These are phyloP conservation scores for Suillus tomentosus DNA, from an alignment of 768 basidiomycete genomes.

Conservation along the genomic window DNA sequence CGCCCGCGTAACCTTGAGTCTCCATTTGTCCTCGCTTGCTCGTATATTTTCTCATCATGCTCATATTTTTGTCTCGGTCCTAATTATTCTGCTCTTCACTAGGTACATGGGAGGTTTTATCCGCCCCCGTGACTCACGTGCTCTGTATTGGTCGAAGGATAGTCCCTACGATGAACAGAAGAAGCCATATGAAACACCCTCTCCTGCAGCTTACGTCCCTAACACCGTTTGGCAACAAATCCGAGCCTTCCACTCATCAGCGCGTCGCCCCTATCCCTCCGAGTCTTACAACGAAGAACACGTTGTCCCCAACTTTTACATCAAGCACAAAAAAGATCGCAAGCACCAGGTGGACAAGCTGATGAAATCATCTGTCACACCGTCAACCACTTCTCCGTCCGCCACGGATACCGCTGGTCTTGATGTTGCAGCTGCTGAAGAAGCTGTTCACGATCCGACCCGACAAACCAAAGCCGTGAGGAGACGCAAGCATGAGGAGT, in stretches of 20 bases:
- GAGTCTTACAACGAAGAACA: constrained; percentile 27
- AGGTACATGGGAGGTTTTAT: constrained; percentile 45
- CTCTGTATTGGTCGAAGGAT: constrained; percentile 40
- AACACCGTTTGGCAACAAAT: constrained; percentile 38
- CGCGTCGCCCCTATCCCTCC: constrained; percentile 19
- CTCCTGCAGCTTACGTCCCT: constrained; percentile 40
- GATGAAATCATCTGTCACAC: constrained; percentile 3
- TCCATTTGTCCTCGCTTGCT: background rate
- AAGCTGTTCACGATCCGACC: constrained; percentile 6
- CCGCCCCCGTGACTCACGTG: constrained; percentile 35
- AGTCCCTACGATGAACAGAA: constrained; percentile 31
- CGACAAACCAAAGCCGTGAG: constrained; percentile 9
- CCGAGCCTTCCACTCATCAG: constrained; percentile 29
- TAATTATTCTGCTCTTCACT: constrained; percentile 20
- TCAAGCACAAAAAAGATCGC: constrained; percentile 29
- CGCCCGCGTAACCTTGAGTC: background rate
- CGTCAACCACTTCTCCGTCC: constrained; percentile 3
- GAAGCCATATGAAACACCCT: constrained; percentile 35
- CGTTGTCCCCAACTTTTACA: constrained; percentile 29
- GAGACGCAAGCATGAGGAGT: constrained; percentile 11
- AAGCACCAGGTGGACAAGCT: background rate
- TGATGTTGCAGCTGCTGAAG: constrained; percentile 7
- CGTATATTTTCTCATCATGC: constrained; percentile 16
- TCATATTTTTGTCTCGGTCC: background rate
- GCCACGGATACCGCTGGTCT: constrained; percentile 16